Evolutionary conservation across 768 basidiomycete species (phyloP).

Genomic region (Gloeopeniophorella convolvens): DNA sequence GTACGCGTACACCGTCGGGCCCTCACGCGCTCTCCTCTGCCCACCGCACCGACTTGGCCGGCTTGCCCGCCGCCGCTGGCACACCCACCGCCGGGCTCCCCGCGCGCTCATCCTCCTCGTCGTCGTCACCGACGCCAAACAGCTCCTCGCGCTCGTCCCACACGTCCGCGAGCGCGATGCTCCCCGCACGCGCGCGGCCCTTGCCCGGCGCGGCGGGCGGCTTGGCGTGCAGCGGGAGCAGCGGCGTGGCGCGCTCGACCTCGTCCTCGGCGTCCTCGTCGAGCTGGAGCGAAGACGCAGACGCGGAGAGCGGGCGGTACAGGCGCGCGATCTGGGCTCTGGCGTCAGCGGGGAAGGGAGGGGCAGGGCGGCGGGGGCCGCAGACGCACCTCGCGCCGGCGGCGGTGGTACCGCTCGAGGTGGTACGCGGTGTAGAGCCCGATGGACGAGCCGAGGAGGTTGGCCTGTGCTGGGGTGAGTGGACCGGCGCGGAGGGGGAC

Average conservation of each 20-base stretch:
- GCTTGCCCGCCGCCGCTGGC: background rate
- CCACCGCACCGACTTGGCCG: conserved; percentile 16
- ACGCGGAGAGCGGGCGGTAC: conserved; percentile 63
- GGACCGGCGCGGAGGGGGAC: background rate
- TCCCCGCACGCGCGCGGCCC: conserved; percentile 11
- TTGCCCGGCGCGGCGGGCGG: conserved; percentile 7
- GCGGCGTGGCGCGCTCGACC: conserved; percentile 23
- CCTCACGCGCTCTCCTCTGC: conserved; percentile 13
- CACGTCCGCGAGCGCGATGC: conserved; percentile 41
- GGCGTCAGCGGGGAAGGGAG: background rate
- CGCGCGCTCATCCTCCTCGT: conserved; percentile 32
- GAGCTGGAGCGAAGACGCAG: conserved; percentile 30
- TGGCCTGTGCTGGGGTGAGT: conserved; percentile 47
- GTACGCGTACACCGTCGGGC: background rate
- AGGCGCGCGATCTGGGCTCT: conserved; percentile 59
- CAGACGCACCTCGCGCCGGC: conserved; percentile 65
- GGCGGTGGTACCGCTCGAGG: conserved; percentile 69
- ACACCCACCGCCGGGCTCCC: background rate
- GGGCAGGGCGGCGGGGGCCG: no score
- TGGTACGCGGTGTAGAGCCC: conserved; percentile 64
- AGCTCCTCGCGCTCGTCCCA: conserved; percentile 79
- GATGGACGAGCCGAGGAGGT: conserved; percentile 63
- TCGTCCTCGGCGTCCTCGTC: conserved; percentile 48
- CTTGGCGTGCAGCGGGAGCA: conserved; percentile 2
- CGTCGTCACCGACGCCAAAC: conserved; percentile 61